These are phyloP conservation scores for Boletellus ananiceps DNA, from an alignment of 768 basidiomycete genomes.

Conservation along the genomic window DNA sequence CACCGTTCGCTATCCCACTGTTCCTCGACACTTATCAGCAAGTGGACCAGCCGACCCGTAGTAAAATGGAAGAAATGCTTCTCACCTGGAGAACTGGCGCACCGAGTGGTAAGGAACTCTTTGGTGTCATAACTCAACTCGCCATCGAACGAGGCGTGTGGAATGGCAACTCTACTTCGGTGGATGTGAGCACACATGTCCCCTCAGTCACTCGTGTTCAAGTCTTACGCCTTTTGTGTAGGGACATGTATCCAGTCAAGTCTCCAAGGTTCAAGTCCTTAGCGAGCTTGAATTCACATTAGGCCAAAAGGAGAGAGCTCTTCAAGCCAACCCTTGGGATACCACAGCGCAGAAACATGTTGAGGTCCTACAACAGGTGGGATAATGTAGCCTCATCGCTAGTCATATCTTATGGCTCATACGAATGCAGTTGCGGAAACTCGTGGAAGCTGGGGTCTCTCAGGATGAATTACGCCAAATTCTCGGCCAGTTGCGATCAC, in stretches of 20 bases:
- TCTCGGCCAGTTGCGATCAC: constrained; percentile 59
- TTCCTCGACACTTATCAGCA: constrained; percentile 85
- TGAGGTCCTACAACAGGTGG: constrained; percentile 74
- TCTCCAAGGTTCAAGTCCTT: constrained; percentile 75
- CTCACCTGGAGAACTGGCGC: constrained; percentile 91
- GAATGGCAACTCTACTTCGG: constrained; percentile 47
- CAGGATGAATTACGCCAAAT: constrained; percentile 78
- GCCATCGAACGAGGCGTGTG: constrained; percentile 84
- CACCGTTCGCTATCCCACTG: constrained; percentile 72
- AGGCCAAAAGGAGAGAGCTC: constrained; percentile 69
- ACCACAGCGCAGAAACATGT: constrained; percentile 64
- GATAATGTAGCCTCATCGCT: constrained; percentile 19
- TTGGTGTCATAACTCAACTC: constrained; percentile 73
- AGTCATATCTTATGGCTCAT: constrained; percentile 4
- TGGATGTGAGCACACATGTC: constrained; percentile 35
- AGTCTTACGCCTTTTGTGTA: constrained; percentile 19
- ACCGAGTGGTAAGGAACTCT: constrained; percentile 76
- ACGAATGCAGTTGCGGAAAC: constrained; percentile 50
- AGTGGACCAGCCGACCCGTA: constrained; percentile 79
- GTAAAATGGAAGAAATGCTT: constrained; percentile 98
- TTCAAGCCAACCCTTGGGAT: constrained; percentile 76
- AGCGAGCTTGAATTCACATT: constrained; percentile 80
- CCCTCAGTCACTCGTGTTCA: background rate
- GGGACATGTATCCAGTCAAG: constrained; percentile 40
- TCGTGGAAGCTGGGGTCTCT: constrained; percentile 77